Base-by-base conservation (phyloP, 176 grass and related monocot species). In the Echinochloa phyllopogon region DNA sequence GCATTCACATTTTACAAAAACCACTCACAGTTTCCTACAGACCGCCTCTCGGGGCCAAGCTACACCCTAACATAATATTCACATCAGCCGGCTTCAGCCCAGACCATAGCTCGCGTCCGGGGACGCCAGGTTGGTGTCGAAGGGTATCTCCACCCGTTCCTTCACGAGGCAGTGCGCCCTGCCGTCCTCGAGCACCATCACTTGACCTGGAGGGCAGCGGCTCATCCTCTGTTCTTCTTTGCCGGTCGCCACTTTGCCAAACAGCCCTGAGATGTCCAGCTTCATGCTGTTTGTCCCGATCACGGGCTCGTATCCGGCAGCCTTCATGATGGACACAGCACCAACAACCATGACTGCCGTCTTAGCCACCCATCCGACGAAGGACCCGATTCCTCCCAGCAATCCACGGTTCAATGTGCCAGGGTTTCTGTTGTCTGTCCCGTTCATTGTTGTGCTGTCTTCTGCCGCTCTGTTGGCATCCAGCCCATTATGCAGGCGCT, bases 131-230 rank as follows among this genome's bases (percentile, higher is more conserved):
- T 84, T 85, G 5, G 83, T 81, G 51, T 87, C 86, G 2, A 98
- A 98, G 4, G 93, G 96, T 2, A 95, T 52, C 75, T 94, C 92
- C 4, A 98, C 74, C 29, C 96, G 70, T 81, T 95, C 94, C 86
- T 92, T 98, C 23, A 93, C 96, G 25, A 98, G 47, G 21, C 93
- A 98, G 64, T 80, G 89, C 8, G 64, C 85, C 59, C 88, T 82
- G 40, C 96, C 96, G 16, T 92, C 57, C 83, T 92, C 89, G 10
- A 93, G 3, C 5, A 95, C 76, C 83, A 95, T 55, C 65, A 90
- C 72, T 65, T 95, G 92, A 33, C 91, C 95, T 5, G 76, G 84
- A 18, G 89, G 95, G 79, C 95, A 98, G 27, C 82, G 65, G 6
- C 86, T 25, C 67, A 39, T 41, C 23, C 24, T 36, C 14, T 3